Conservation (phyloP, 306 rosid species). For the Prunus dulcis region DNA sequence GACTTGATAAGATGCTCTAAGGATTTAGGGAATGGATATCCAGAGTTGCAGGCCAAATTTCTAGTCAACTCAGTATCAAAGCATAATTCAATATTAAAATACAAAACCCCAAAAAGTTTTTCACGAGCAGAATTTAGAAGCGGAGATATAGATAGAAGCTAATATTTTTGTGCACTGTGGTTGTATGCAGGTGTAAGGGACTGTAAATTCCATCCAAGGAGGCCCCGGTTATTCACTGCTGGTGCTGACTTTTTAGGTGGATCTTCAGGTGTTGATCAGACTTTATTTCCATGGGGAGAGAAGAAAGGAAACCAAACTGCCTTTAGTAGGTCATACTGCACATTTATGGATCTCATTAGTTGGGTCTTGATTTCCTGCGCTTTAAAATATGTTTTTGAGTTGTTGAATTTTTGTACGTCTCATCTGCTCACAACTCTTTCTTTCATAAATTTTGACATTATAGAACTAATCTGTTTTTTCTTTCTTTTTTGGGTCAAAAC, state of each 20-base stretch:
- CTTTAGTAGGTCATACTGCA: neutral
- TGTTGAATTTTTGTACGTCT: neutral
- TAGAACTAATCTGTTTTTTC: neutral
- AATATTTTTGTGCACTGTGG: neutral
- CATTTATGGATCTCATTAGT: neutral
- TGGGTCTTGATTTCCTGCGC: neutral
- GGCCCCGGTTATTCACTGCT: conserved; percentile 80
- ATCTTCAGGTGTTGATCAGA: conserved; percentile 31
- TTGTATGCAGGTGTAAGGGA: conserved; percentile 71
- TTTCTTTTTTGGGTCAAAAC: too few relatives aligned
- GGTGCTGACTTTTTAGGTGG: conserved; percentile 58
- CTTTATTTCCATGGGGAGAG: conserved; percentile 58
- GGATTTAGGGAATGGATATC: neutral
- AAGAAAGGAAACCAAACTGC: neutral
- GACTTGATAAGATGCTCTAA: neutral
- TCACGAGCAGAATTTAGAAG: too few relatives aligned
- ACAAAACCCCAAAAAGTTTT: too few relatives aligned
- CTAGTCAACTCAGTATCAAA: too few relatives aligned
- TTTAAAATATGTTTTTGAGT: neutral
- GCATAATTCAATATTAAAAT: too few relatives aligned
- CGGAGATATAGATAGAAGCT: too few relatives aligned
- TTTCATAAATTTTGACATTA: neutral
- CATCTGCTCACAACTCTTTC: neutral
- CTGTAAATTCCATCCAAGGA: conserved; percentile 85
- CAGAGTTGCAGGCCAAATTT: neutral